Evolutionary conservation across 768 basidiomycete genomes (phyloP), one percentile per base, ranked within the genome.

Genomic region (Favolaschia claudopus): DNA sequence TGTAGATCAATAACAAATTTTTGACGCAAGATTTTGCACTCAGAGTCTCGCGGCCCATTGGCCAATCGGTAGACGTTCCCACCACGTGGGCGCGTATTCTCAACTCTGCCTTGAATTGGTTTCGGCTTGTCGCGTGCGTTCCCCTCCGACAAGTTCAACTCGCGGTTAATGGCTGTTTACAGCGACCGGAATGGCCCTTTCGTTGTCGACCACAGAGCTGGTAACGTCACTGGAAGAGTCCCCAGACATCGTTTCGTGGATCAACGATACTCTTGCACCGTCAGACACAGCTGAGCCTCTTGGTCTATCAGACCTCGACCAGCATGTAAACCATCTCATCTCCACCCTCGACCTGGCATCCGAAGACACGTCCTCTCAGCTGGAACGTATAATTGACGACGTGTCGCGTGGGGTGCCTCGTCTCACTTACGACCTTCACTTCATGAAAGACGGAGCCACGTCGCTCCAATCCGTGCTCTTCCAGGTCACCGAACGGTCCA

Each of bases 391-490:
- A 42, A 95, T 99, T 57, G 90, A 95, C 69, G 95, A 98, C 70
- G 92, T 98, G 38, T 94, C 96, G 2, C 86, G 95, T 45, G 86
- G 89, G 5, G 89, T 98, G 20, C 94, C 97, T 13, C 86, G 97
- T 34, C 82, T 99, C 42, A 88, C 92, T 1, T 99, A 97, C 72
- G 97, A 99, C 74, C 81, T 99, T 32, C 96, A 99, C 71, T 97
- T 97, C 78, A 96, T 98, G 88, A 89, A 93, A 38, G 96, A 99
- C 67, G 88, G 89, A 29, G 95, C 96, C 1, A 74, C 91, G 17
- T 83, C 91, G 3, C 81, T 99, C 22, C 90, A 92, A 59, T 78
- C 77, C 27, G 77, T 86, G 9, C 78, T 99, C 20, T 76, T 82
- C 27, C 80, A 81, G 29, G 86, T 95, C 17, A 83, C 89, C 53